Percentiles rank a stretch among this genome's conserved stretches.
phyloP scores from a whole-genome alignment of 2,329 filamentous ascomycete genomes.

The Colletotrichum phormii region DNA sequence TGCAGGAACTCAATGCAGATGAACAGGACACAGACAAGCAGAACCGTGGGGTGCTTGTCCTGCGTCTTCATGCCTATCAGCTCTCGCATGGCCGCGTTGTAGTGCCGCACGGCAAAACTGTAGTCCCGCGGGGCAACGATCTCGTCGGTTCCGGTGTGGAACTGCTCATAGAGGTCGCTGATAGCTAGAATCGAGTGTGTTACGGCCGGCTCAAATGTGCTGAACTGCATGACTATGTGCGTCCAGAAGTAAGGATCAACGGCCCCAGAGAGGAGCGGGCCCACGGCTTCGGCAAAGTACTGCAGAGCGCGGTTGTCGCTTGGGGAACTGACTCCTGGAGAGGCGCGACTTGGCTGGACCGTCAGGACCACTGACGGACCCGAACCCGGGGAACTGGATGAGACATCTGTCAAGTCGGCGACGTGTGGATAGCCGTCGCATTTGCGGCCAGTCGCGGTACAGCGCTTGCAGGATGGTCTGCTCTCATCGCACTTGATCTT shows the following conservation, averaged over 20 bases:
- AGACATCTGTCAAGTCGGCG: slow-evolving; percentile 30
- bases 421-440: slow-evolving; percentile 64
- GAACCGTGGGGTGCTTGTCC: slow-evolving; percentile 41
- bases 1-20: slow-evolving; percentile 66
- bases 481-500: slow-evolving; percentile 69
- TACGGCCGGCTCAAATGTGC: slow-evolving; percentile 57
- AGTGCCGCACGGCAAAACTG: slow-evolving; percentile 57
- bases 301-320: slow-evolving; percentile 44
- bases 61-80: slow-evolving; percentile 50
- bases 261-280: slow-evolving; percentile 52
- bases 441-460: slow-evolving; percentile 65
- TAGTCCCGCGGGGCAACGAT: slow-evolving; percentile 17
- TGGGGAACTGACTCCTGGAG: slow-evolving; percentile 30
- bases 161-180: slow-evolving; percentile 56
- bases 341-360: slow-evolving; percentile 26
- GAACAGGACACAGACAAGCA: slow-evolving; percentile 62
- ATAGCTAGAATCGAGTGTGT: slow-evolving; percentile 62
- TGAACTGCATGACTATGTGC: slow-evolving; percentile 57
- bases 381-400: slow-evolving; percentile 34
- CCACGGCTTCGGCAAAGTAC: slow-evolving; percentile 48
- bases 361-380: slow-evolving; percentile 12
- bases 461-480: slow-evolving; percentile 65
- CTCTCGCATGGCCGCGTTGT: slow-evolving; percentile 60
- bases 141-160: slow-evolving; percentile 19
- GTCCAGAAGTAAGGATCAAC: slow-evolving; percentile 59